These are phyloP conservation scores for Hippophae tibetana DNA, from an alignment of 306 rosid species.

Conservation along the genomic window DNA sequence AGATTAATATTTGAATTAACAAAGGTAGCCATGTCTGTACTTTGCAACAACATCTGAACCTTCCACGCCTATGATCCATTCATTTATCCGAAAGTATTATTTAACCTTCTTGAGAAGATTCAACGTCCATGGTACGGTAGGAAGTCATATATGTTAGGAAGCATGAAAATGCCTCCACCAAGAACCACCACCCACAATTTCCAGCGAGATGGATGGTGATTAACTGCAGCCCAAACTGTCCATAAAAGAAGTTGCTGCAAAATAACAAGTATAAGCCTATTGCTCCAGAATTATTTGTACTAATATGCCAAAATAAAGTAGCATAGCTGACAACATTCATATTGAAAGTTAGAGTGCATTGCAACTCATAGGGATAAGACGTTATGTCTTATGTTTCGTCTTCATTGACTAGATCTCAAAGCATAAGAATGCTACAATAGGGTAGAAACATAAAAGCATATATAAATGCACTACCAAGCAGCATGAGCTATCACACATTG, in stretches of 20 bases:
- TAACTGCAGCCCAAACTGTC: slow-evolving; percentile 60
- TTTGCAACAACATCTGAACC: slow-evolving; percentile 29
- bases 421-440: no score
- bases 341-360: no score
- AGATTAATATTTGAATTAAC: slow-evolving; percentile 27
- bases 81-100: slow-evolving; percentile 23
- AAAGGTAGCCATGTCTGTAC: slow-evolving; percentile 18
- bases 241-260: slow-evolving; percentile 84
- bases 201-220: slow-evolving; percentile 54
- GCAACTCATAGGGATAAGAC: no score
- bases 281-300: not conserved
- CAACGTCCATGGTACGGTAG: slow-evolving; percentile 79
- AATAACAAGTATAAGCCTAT: slow-evolving; percentile 15
- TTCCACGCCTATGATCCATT: slow-evolving; percentile 9
- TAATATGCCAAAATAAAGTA: no score
- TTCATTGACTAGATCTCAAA: no score
- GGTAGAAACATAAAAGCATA: no score
- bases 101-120: slow-evolving; percentile 58
- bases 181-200: slow-evolving; percentile 62
- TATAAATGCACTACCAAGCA: no score
- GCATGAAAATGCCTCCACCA: slow-evolving; percentile 51
- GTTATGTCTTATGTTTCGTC: no score
- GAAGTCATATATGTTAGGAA: slow-evolving; percentile 63
- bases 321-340: no score
- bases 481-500: no score